Conservation (phyloP, 2,329 filamentous ascomycete genomes). For the Diaporthe sp. region DNA sequence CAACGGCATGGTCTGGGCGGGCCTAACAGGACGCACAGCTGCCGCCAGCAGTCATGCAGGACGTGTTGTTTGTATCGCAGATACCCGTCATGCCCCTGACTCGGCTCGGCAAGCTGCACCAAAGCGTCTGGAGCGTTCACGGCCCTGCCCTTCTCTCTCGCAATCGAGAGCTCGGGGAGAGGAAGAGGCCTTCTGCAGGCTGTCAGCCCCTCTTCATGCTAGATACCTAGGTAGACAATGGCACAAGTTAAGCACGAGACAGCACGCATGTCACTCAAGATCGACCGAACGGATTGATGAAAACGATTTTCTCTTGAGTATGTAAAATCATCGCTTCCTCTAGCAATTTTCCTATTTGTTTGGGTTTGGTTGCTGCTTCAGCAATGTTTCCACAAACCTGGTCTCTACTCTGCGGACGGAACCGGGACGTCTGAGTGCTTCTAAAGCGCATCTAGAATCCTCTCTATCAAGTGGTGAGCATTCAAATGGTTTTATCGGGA, state of each 20-base stretch:
- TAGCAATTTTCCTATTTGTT: constrained; percentile 42
- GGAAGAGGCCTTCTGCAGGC: background rate
- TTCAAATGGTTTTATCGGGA: constrained; percentile 19
- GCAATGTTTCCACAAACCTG: constrained; percentile 37
- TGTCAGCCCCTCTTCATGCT: no score
- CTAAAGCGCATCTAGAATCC: constrained; percentile 31
- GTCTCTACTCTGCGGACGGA: constrained; percentile 35
- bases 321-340: constrained; percentile 40
- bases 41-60: background rate
- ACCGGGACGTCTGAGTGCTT: constrained; percentile 29
- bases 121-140: background rate
- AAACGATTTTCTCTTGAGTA: constrained; percentile 35
- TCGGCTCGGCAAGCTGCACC: background rate
- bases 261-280: background rate
- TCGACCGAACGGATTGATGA: constrained; percentile 6
- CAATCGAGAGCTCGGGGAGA: background rate
- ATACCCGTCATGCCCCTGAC: constrained; percentile 6
- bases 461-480: constrained; percentile 33
- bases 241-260: background rate
- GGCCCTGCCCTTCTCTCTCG: background rate
- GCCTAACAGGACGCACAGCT: background rate
- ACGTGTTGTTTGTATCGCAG: background rate
- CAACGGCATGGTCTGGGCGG: background rate
- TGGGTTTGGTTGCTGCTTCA: constrained; percentile 38
- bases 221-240: background rate